Conservation (phyloP, 2,329 filamentous ascomycete genomes). For the Venturiaceae sp. region DNA sequence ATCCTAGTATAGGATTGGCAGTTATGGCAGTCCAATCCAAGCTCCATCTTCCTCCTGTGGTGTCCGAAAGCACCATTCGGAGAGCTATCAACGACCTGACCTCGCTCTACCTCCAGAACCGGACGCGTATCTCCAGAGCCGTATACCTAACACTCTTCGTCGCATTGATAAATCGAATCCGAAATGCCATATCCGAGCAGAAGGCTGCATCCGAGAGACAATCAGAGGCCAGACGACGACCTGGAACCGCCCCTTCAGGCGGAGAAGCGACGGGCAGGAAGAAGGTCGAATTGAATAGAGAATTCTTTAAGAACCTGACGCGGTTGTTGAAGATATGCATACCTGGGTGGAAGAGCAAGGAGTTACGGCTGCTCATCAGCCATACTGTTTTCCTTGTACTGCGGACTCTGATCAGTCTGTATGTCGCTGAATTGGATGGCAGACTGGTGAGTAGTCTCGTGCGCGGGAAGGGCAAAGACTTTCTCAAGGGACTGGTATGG, state of each 20-base stretch:
- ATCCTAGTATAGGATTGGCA: not conserved
- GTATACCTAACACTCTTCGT: slow-evolving; percentile 32
- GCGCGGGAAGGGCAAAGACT: slow-evolving; percentile 82
- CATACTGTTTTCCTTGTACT: slow-evolving; percentile 90
- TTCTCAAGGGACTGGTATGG: slow-evolving; percentile 81
- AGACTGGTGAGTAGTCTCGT: slow-evolving; percentile 86
- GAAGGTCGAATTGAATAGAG: slow-evolving; percentile 86
- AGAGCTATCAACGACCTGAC: slow-evolving; percentile 27
- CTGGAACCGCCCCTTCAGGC: slow-evolving; percentile 24
- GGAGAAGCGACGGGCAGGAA: slow-evolving; percentile 42
- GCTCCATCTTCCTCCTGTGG: slow-evolving; percentile 18
- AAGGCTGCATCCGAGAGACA: slow-evolving; percentile 70
- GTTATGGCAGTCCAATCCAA: slow-evolving; percentile 31
- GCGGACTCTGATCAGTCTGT: slow-evolving; percentile 84
- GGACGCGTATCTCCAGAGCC: slow-evolving; percentile 30
- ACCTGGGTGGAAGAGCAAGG: slow-evolving; percentile 81
- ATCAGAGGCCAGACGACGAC: slow-evolving; percentile 47
- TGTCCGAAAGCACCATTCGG: slow-evolving; percentile 23
- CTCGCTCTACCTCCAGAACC: slow-evolving; percentile 25
- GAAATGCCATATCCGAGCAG: slow-evolving; percentile 85
- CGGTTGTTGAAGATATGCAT: slow-evolving; percentile 77
- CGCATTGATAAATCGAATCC: slow-evolving; percentile 60
- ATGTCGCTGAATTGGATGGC: slow-evolving; percentile 93
- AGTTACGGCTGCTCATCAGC: slow-evolving; percentile 74
- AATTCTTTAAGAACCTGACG: slow-evolving; percentile 71